Conservation (phyloP, 192 early-diverging fungal genomes). For the Powellomyces hirtus region DNA sequence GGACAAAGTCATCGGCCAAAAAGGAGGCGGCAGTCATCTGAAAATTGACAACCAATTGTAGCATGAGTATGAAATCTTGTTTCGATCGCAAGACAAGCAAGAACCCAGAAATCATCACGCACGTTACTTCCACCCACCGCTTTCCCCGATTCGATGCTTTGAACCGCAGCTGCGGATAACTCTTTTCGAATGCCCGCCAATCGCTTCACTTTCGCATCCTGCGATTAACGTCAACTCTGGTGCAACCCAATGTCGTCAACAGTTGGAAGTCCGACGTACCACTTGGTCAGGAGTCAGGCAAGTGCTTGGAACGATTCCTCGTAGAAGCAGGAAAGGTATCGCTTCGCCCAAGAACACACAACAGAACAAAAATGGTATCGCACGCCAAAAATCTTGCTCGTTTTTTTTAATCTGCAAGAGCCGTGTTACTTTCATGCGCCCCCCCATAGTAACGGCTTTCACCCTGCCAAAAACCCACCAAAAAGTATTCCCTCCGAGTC, state of each 20-base stretch:
- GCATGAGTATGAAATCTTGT: no score
- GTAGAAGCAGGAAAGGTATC: slow-evolving; percentile 23
- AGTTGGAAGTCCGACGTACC: no score
- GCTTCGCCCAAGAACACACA: slow-evolving; percentile 26
- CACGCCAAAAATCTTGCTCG: slow-evolving; percentile 27
- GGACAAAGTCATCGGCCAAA: slow-evolving; percentile 13
- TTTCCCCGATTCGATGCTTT: slow-evolving; percentile 16
- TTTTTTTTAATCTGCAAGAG: slow-evolving; percentile 22
- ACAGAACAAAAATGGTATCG: slow-evolving; percentile 24
- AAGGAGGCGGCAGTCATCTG: slow-evolving; percentile 12
- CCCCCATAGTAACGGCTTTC: background rate
- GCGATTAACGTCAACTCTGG: no score
- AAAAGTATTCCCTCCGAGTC: slow-evolving; percentile 22
- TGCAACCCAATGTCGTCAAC: no score
- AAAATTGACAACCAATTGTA: no score
- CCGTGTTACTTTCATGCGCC: no score
- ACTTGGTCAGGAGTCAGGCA: slow-evolving; percentile 24
- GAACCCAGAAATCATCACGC: background rate
- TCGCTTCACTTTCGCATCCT: slow-evolving; percentile 3
- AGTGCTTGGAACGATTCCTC: slow-evolving; percentile 24
- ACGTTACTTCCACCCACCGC: slow-evolving; percentile 22
- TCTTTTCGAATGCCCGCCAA: slow-evolving; percentile 4
- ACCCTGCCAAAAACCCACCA: slow-evolving; percentile 1
- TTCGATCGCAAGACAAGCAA: no score
- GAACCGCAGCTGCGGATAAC: background rate